phyloP scores from a whole-genome alignment of 2,329 filamentous ascomycete species.

The Cephalotrichum gorgonifer region DNA sequence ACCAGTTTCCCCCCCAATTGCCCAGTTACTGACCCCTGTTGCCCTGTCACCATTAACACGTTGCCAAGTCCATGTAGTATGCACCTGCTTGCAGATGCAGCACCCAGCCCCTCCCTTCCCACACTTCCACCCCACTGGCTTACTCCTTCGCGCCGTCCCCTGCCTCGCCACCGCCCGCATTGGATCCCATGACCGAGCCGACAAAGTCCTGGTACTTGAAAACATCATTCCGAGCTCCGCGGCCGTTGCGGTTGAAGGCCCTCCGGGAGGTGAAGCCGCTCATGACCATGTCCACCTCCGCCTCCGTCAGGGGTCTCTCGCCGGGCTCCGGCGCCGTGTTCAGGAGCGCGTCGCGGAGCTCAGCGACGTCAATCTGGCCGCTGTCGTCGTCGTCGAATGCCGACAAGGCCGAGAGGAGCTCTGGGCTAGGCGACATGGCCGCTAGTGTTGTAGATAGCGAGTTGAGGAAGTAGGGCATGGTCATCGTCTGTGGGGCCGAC shows the following conservation, averaged over 20 bases:
- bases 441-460: slow-evolving; percentile 65
- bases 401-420: slow-evolving; percentile 81
- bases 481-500: slow-evolving; percentile 60
- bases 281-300: slow-evolving; percentile 80
- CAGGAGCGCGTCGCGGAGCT: slow-evolving; percentile 73
- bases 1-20: neutral
- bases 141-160: slow-evolving; percentile 1
- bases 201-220: slow-evolving; percentile 95
- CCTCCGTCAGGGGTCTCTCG: slow-evolving; percentile 50
- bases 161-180: slow-evolving; percentile 18
- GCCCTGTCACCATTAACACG: neutral
- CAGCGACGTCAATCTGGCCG: slow-evolving; percentile 76
- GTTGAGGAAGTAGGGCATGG: slow-evolving; percentile 78
- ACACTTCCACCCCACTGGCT: neutral
- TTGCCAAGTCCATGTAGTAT: neutral
- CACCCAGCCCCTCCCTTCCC: neutral
- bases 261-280: slow-evolving; percentile 74
- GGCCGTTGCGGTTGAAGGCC: slow-evolving; percentile 61
- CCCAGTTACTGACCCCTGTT: neutral
- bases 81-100: slow-evolving; percentile 1
- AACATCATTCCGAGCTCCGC: slow-evolving; percentile 45
- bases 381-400: slow-evolving; percentile 95
- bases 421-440: slow-evolving; percentile 64
- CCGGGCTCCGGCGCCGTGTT: slow-evolving; percentile 72
- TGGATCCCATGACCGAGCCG: slow-evolving; percentile 51